Evolutionary conservation across 805 yeast species (phyloP).

Genomic region (Wickerhamiella occidentalis): DNA sequence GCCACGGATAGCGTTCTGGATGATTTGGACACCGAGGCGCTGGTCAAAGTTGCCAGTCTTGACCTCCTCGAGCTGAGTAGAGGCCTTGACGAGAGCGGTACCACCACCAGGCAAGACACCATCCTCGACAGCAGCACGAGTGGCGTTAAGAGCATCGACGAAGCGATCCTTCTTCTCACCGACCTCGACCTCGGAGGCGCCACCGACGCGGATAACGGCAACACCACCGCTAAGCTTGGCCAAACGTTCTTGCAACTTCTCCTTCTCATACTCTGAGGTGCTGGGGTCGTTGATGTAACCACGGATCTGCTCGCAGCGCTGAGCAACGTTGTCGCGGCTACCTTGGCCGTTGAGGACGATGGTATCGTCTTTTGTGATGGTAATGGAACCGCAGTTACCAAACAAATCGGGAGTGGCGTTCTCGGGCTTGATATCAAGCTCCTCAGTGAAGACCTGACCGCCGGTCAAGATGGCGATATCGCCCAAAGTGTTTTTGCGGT

Average conservation of each 20-base stretch:
- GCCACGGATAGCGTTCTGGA: slow-evolving; percentile 81
- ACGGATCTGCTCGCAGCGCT: slow-evolving; percentile 91
- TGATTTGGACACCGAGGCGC: slow-evolving; percentile 88
- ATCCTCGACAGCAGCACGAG: slow-evolving; percentile 97
- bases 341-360: slow-evolving; percentile 91
- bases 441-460: slow-evolving; percentile 80
- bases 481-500: slow-evolving; percentile 90
- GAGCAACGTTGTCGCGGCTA: slow-evolving; percentile 59
- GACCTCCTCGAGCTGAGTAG: slow-evolving; percentile 56
- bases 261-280: slow-evolving; percentile 81
- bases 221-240: slow-evolving; percentile 98
- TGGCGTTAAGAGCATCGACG: slow-evolving; percentile 96
- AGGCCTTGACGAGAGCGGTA: slow-evolving; percentile 90
- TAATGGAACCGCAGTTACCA: slow-evolving; percentile 84
- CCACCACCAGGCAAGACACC: slow-evolving; percentile 99
- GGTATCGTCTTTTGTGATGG: slow-evolving; percentile 92
- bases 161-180: slow-evolving; percentile 99
- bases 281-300: slow-evolving; percentile 58
- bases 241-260: slow-evolving; percentile 92
- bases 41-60: slow-evolving; percentile 86
- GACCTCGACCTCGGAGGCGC: slow-evolving; percentile 92
- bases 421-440: slow-evolving; percentile 89
- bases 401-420: slow-evolving; percentile 79
- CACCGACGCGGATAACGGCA: slow-evolving; percentile 96
- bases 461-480: slow-evolving; percentile 93